Conservation (phyloP, 2,329 filamentous ascomycete genomes). For the Colletotrichum orchidophilum region DNA sequence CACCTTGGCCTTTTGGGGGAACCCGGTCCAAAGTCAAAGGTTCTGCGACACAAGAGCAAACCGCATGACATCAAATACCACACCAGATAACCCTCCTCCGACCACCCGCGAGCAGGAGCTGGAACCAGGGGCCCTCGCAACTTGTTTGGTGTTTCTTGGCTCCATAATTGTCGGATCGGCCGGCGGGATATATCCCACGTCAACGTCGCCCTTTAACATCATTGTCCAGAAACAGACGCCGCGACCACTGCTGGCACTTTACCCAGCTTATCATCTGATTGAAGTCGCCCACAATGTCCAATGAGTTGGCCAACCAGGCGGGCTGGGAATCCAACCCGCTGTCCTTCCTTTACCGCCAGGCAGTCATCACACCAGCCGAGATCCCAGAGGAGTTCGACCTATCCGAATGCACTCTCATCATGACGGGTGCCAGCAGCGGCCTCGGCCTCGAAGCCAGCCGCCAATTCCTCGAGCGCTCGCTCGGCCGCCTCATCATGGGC, state of each 20-base stretch:
- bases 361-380: conserved; percentile 23
- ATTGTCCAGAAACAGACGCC: background rate
- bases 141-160: conserved; percentile 28
- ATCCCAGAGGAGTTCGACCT: conserved; percentile 25
- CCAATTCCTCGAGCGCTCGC: conserved; percentile 47
- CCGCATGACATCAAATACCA: conserved; percentile 17
- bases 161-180: conserved; percentile 23
- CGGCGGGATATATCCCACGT: conserved; percentile 9
- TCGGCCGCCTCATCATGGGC: conserved; percentile 50
- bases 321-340: conserved; percentile 31
- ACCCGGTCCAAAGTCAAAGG: conserved; percentile 22
- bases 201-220: background rate
- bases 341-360: conserved; percentile 28
- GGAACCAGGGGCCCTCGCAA: conserved; percentile 10
- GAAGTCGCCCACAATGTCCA: conserved; percentile 22
- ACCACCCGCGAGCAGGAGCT: background rate
- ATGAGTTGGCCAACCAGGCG: conserved; percentile 24
- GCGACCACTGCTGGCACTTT: no score
- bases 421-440: conserved; percentile 56
- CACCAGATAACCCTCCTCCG: background rate
- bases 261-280: background rate
- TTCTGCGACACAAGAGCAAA: conserved; percentile 8
- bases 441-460: conserved; percentile 51
- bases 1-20: conserved; percentile 28
- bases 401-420: conserved; percentile 44